Evolutionary conservation across 768 basidiomycete genomes (phyloP).

Genomic region (Boletus sp.): DNA sequence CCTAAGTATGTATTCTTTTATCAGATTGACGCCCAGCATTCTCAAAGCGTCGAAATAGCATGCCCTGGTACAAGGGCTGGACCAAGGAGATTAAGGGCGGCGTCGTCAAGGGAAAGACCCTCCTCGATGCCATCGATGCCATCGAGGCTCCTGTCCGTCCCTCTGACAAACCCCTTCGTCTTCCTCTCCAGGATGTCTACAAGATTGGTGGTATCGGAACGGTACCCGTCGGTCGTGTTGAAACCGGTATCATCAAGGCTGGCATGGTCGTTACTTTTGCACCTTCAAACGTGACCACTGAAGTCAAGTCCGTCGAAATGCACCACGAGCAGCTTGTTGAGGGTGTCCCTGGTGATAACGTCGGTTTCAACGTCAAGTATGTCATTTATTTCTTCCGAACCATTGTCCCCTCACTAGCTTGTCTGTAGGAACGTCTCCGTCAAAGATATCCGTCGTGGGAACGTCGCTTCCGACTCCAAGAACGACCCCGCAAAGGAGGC

Average conservation of each 20-base stretch:
- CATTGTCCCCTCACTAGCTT: slow-evolving; percentile 3
- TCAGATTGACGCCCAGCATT: slow-evolving; percentile 2
- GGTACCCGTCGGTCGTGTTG: slow-evolving; percentile 99
- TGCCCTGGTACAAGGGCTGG: slow-evolving; percentile 99
- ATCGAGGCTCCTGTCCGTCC: slow-evolving; percentile 97
- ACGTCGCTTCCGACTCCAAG: slow-evolving; percentile 99
- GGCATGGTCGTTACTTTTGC: slow-evolving; percentile 99
- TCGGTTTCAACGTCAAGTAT: slow-evolving; percentile 98
- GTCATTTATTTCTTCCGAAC: slow-evolving; percentile 25
- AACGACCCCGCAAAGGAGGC: slow-evolving; percentile 99
- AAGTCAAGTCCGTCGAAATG: slow-evolving; percentile 99
- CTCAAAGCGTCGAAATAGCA: slow-evolving; percentile 49
- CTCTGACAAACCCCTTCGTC: slow-evolving; percentile 99
- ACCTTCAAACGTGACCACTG: slow-evolving; percentile 97
- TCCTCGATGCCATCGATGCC: slow-evolving; percentile 99
- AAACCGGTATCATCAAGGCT: slow-evolving; percentile 99
- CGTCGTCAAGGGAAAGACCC: slow-evolving; percentile 95
- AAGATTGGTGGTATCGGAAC: slow-evolving; percentile 99
- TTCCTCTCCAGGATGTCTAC: slow-evolving; percentile 99
- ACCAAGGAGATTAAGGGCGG: slow-evolving; percentile 93
- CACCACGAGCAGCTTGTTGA: slow-evolving; percentile 96
- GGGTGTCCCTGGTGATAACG: slow-evolving; percentile 98
- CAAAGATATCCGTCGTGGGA: slow-evolving; percentile 99
- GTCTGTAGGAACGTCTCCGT: slow-evolving; percentile 91
- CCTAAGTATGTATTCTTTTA: slow-evolving; percentile 59